Evolutionary conservation across 2,329 filamentous ascomycete genomes (phyloP).

Genomic region (Aspergillus alliaceus): DNA sequence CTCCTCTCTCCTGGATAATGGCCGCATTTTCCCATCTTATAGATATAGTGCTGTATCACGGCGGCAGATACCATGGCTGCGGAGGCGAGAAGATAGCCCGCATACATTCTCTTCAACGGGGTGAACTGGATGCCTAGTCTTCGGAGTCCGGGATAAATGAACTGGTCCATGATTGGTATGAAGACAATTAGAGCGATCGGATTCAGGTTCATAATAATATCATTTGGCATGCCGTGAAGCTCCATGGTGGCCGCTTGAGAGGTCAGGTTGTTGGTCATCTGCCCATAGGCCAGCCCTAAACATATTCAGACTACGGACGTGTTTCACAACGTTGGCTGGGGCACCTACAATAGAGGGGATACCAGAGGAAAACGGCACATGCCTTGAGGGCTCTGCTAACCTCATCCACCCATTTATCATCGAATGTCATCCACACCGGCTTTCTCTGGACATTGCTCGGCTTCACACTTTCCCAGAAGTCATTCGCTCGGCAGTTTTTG

Average conservation of each 20-base stretch:
- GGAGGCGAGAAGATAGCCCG: slow-evolving; percentile 51
- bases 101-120: slow-evolving; percentile 54
- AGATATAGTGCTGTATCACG: slow-evolving; percentile 54
- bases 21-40: slow-evolving; percentile 63
- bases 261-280: slow-evolving; percentile 56
- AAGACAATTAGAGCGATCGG: slow-evolving; percentile 54
- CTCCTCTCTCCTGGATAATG: slow-evolving; percentile 43
- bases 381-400: slow-evolving; percentile 67
- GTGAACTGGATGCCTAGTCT: slow-evolving; percentile 50
- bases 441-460: slow-evolving; percentile 20
- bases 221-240: slow-evolving; percentile 54
- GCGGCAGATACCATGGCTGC: slow-evolving; percentile 52
- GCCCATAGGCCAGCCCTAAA: slow-evolving; percentile 49
- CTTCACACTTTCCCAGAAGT: slow-evolving; percentile 25
- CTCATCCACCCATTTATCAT: slow-evolving; percentile 79
- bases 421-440: slow-evolving; percentile 64
- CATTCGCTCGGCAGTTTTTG: slow-evolving; percentile 16
- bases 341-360: slow-evolving; percentile 44
- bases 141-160: slow-evolving; percentile 53
- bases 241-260: slow-evolving; percentile 56
- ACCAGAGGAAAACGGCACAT: slow-evolving; percentile 66
- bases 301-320: background rate
- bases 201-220: slow-evolving; percentile 55
- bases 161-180: slow-evolving; percentile 54
- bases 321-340: background rate